Conservation (phyloP, 805 yeast species). For the Pichia insulana region DNA sequence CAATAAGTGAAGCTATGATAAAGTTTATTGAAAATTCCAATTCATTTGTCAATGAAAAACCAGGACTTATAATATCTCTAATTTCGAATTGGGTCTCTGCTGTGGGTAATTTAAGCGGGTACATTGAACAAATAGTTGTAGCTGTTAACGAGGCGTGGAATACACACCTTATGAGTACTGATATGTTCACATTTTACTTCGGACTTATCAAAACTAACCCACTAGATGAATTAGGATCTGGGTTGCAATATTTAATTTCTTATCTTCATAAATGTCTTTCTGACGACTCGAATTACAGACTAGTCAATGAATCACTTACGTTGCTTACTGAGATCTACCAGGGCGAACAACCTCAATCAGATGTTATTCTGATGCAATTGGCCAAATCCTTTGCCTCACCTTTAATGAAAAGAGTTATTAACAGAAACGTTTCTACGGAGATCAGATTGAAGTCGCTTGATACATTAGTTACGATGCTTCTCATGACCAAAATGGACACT, state of each 20-base stretch:
- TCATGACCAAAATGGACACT: conserved; percentile 10
- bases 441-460: conserved; percentile 24
- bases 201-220: conserved; percentile 26
- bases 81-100: conserved; percentile 21
- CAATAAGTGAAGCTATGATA: conserved; percentile 16
- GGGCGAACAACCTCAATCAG: too few relatives aligned
- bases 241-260: conserved; percentile 16
- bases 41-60: conserved; percentile 14
- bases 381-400: conserved; percentile 9
- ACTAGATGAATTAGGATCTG: conserved; percentile 24
- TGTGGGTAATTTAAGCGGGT: conserved; percentile 12
- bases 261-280: conserved; percentile 17
- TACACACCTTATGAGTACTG: conserved; percentile 20
- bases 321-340: conserved; percentile 18
- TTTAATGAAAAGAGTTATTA: conserved; percentile 18
- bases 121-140: conserved; percentile 14
- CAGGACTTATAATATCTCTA: conserved; percentile 14
- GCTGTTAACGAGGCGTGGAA: conserved; percentile 17
- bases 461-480: conserved; percentile 15
- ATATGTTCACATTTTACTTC: conserved; percentile 30
- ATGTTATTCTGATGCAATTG: conserved; percentile 7
- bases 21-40: conserved; percentile 10
- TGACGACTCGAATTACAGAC: conserved; percentile 23
- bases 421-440: conserved; percentile 28
- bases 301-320: conserved; percentile 23